Conservation (phyloP, 169 alveolate genomes). For the Cryptosporidium felis region DNA sequence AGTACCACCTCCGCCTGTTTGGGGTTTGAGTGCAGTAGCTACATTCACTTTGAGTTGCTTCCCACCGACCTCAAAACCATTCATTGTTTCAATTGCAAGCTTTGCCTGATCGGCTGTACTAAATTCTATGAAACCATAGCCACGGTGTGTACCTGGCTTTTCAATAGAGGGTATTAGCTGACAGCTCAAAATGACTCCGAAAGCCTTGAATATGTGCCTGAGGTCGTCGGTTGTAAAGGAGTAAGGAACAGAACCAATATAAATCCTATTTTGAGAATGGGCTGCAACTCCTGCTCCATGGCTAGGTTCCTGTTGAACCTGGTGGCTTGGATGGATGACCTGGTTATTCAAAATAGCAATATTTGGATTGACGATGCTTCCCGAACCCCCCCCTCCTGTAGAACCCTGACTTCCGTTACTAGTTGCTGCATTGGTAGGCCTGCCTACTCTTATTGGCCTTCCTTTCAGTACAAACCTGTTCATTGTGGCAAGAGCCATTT, state of each 20-base stretch:
- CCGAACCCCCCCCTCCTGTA: conserved; percentile 31
- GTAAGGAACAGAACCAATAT: conserved; percentile 79
- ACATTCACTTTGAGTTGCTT: conserved; percentile 76
- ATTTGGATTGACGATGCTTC: conserved; percentile 37
- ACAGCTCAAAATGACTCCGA: conserved; percentile 77
- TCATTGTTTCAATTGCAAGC: conserved; percentile 81
- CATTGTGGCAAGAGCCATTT: conserved; percentile 79
- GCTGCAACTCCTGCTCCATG: conserved; percentile 61
- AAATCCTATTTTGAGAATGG: conserved; percentile 73
- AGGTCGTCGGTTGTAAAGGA: conserved; percentile 76
- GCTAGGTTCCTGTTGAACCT: conserved; percentile 20
- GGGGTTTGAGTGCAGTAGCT: conserved; percentile 73
- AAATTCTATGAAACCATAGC: conserved; percentile 82
- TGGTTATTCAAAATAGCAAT: conserved; percentile 48
- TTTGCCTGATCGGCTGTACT: conserved; percentile 78
- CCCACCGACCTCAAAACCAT: conserved; percentile 82
- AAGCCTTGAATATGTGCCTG: conserved; percentile 76
- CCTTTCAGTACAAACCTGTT: conserved; percentile 77
- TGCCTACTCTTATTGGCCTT: conserved; percentile 76
- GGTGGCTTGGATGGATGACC: conserved; percentile 31
- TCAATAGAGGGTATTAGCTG: conserved; percentile 76
- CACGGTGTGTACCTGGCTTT: conserved; percentile 77
- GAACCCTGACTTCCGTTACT: not conserved
- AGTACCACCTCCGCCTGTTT: not conserved
- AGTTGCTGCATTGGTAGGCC: conserved; percentile 75